A percentile compares a stretch with the other conserved stretches of the same genome.
Evolutionary conservation across 495 filamentous ascomycete species (phyloP).

Genomic region (Trichoderma virens): DNA sequence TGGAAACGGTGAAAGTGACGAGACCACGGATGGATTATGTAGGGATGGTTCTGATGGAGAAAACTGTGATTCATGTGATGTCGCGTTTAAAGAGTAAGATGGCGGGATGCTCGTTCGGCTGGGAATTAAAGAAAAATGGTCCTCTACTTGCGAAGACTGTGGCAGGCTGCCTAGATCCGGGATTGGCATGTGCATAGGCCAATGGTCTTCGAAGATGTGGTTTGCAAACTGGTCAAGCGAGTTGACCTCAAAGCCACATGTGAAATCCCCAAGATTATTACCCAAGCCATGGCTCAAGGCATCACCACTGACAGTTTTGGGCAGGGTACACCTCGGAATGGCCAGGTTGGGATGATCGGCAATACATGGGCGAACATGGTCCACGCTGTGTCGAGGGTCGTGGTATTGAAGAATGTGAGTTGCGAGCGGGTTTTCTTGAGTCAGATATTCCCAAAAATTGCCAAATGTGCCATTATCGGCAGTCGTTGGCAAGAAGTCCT

Average conservation of each 20-base stretch:
- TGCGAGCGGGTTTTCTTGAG: not conserved
- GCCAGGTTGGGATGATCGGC: not conserved
- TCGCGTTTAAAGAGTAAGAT: not conserved
- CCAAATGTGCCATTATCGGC: not conserved
- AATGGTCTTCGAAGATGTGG: not conserved
- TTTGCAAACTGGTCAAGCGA: not conserved
- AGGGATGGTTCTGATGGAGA: not conserved
- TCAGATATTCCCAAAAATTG: not conserved
- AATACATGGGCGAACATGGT: slow-evolving; percentile 1
- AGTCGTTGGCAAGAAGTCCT: not conserved
- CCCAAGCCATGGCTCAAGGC: not conserved
- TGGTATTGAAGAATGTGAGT: slow-evolving; percentile 9
- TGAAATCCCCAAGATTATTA: not conserved
- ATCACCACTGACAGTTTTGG: not conserved
- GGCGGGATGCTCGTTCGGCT: not conserved
- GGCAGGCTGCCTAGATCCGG: not conserved
- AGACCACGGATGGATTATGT: not conserved
- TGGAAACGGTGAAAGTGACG: not conserved
- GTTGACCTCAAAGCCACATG: slow-evolving; percentile 4
- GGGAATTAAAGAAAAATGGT: not conserved
- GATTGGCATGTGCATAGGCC: not conserved
- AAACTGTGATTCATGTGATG: not conserved
- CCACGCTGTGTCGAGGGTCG: not conserved
- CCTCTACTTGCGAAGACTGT: not conserved
- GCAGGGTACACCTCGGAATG: not conserved